Conservation (phyloP, 2,329 filamentous ascomycete species). For the Chalaropsis thielavioides region DNA sequence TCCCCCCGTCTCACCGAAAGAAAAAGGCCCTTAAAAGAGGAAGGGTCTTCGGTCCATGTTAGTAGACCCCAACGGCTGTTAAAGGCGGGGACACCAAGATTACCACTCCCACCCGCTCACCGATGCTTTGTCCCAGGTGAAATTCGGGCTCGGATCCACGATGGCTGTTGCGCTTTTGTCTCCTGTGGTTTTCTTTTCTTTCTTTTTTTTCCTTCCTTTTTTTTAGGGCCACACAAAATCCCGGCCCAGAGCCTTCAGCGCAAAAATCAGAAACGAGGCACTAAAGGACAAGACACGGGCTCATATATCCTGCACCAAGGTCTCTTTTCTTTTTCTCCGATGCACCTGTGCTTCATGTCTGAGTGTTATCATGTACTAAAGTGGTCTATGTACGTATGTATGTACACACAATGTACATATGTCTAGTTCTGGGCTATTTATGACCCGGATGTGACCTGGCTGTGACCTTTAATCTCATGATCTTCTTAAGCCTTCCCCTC, state of each 20-base stretch:
- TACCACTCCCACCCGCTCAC: too few species aligned
- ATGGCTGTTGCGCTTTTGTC: background rate
- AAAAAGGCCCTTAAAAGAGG: background rate
- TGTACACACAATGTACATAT: background rate
- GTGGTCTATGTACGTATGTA: background rate
- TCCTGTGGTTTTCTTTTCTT: too few species aligned
- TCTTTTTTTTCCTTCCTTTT: background rate
- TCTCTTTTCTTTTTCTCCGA: conserved; percentile 2
- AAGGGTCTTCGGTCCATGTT: background rate
- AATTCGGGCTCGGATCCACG: too few species aligned
- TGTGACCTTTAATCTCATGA: background rate
- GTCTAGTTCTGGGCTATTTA: background rate
- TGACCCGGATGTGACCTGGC: background rate
- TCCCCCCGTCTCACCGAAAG: background rate
- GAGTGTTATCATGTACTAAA: background rate
- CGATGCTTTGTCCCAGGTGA: too few species aligned
- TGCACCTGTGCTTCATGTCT: background rate
- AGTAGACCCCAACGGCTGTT: background rate
- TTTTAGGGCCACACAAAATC: too few species aligned
- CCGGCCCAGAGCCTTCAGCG: too few species aligned
- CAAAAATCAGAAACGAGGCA: background rate
- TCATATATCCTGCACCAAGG: background rate
- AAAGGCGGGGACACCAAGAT: background rate
- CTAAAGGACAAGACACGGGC: conserved; percentile 1
- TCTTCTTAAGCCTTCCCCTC: background rate